These are phyloP conservation scores for Domatiomyces globalis DNA, from an alignment of 2,329 filamentous ascomycete genomes.

Conservation along the genomic window DNA sequence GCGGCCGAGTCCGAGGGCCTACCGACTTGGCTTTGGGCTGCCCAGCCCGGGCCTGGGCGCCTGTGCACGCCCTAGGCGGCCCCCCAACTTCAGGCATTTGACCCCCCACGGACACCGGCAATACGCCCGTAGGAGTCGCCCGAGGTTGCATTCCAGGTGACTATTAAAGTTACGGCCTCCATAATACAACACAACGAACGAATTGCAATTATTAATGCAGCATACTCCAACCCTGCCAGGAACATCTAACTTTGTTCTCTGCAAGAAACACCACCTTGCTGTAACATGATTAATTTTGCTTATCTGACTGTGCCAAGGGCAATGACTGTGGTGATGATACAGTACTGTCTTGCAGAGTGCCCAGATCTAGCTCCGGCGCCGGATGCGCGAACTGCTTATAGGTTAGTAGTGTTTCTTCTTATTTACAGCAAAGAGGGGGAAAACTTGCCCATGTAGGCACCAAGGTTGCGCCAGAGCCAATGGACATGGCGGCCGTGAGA, in stretches of 20 bases:
- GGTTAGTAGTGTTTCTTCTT: background rate
- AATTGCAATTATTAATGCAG: background rate
- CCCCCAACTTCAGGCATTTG: no score
- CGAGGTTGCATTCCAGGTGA: background rate
- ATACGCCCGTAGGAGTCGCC: background rate
- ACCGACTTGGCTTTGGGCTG: no score
- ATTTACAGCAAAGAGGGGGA: slow-evolving; percentile 18
- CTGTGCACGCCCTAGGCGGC: no score
- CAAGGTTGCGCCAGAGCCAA: slow-evolving; percentile 43
- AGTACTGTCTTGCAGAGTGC: background rate
- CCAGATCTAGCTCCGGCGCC: slow-evolving; percentile 4
- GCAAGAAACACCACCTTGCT: no score
- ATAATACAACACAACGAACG: background rate
- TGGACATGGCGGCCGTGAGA: slow-evolving; percentile 45
- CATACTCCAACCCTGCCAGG: no score
- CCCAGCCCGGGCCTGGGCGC: no score
- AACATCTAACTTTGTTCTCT: no score
- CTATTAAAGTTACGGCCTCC: background rate
- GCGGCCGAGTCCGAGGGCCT: no score
- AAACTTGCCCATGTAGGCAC: slow-evolving; percentile 29
- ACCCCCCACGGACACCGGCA: background rate
- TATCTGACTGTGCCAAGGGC: no score
- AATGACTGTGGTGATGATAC: background rate
- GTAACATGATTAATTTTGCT: no score
- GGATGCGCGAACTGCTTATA: slow-evolving; percentile 10